These are phyloP conservation scores for Delitschia confertaspora DNA, from an alignment of 495 filamentous ascomycete genomes.

Conservation along the genomic window DNA sequence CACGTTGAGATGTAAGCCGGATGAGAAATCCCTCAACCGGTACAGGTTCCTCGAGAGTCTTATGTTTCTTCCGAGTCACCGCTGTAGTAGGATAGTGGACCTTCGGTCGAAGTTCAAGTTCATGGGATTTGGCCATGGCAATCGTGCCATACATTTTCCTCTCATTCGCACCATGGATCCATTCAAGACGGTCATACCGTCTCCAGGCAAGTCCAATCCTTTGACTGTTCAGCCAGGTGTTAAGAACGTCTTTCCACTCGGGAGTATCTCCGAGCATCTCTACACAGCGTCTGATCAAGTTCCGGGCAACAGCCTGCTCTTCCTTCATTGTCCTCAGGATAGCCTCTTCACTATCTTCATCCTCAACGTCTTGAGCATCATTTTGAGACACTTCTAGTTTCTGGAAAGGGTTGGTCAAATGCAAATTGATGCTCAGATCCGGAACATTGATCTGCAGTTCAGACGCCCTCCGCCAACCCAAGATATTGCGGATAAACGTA, in stretches of 20 bases:
- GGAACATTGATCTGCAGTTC: constrained; percentile 60
- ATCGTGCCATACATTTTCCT: constrained; percentile 67
- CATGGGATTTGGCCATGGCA: constrained; percentile 64
- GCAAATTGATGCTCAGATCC: constrained; percentile 54
- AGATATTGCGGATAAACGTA: constrained; percentile 54
- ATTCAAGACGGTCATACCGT: constrained; percentile 66
- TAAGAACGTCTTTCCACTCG: constrained; percentile 57
- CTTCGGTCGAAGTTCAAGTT: constrained; percentile 64
- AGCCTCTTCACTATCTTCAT: constrained; percentile 38
- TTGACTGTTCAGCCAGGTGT: constrained; percentile 50
- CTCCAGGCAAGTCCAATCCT: constrained; percentile 69
- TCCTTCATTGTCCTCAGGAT: constrained; percentile 41
- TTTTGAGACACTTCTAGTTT: constrained; percentile 42
- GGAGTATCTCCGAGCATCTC: constrained; percentile 48
- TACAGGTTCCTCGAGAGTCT: constrained; percentile 47
- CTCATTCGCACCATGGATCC: constrained; percentile 62
- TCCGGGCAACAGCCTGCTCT: constrained; percentile 46
- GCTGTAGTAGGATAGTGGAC: constrained; percentile 56
- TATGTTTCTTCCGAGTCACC: constrained; percentile 31
- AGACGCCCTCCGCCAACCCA: constrained; percentile 52
- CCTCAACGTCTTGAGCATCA: constrained; percentile 35
- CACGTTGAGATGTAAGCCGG: constrained; percentile 57
- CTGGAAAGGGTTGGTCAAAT: constrained; percentile 56
- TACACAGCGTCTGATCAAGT: constrained; percentile 51
- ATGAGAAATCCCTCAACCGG: constrained; percentile 67